These are phyloP conservation scores for Fraxinus latifolia DNA, from an alignment of 305 asterid genomes.

Conservation along the genomic window DNA sequence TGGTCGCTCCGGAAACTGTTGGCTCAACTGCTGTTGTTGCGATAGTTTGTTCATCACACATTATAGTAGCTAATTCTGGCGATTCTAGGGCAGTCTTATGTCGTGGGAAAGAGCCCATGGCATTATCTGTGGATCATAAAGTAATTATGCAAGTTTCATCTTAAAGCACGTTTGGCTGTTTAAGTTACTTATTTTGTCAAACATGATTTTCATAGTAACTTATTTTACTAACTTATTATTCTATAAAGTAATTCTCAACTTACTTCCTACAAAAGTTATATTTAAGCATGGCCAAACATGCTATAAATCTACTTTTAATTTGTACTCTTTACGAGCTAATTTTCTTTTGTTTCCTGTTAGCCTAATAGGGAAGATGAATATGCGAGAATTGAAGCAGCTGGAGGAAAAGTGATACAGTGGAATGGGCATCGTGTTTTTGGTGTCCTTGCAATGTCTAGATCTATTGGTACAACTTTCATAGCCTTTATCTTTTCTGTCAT, in stretches of 20 bases:
- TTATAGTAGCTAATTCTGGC: slow-evolving; percentile 84
- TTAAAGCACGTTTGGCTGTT: neutral
- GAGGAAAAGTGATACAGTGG: slow-evolving; percentile 98
- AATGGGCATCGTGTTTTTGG: slow-evolving; percentile 97
- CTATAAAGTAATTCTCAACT: neutral
- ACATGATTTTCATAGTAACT: neutral
- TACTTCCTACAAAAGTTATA: neutral
- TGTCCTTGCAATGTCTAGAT: slow-evolving; percentile 97
- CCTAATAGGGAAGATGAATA: slow-evolving; percentile 94
- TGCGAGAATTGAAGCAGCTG: slow-evolving; percentile 87
- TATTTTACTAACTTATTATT: neutral
- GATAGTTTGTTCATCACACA: slow-evolving; percentile 82
- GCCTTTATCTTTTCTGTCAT: neutral
- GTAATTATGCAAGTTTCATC: slow-evolving; percentile 34
- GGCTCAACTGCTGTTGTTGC: slow-evolving; percentile 94
- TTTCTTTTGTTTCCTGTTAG: slow-evolving; percentile 33
- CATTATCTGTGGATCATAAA: slow-evolving; percentile 85
- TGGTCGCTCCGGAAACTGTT: slow-evolving; percentile 81
- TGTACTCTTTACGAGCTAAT: neutral
- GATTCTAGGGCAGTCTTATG: slow-evolving; percentile 94
- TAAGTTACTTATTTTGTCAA: neutral
- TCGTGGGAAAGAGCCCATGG: slow-evolving; percentile 78
- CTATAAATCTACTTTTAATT: neutral
- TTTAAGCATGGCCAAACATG: neutral
- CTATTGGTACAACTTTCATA: slow-evolving; percentile 64